Conservation (phyloP, 495 filamentous ascomycete species). For the Neurospora sp. region DNA sequence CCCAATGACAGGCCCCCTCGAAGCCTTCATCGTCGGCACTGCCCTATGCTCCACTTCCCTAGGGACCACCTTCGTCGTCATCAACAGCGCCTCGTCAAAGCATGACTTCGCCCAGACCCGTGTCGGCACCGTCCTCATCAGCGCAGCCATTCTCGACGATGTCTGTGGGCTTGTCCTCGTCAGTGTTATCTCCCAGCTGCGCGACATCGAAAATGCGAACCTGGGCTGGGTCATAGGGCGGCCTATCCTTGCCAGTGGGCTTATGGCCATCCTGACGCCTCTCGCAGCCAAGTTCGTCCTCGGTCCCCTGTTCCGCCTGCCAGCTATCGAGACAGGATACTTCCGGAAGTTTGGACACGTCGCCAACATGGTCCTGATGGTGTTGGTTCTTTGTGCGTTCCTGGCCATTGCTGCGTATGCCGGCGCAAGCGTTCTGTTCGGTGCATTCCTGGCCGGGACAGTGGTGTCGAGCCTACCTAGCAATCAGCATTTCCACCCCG, state of each 20-base stretch:
- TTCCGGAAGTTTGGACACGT: constrained; percentile 1
- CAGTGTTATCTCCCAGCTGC: constrained; percentile 47
- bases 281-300: constrained; percentile 6
- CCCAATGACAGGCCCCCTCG: constrained; percentile 30
- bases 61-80: constrained; percentile 69
- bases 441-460: constrained; percentile 59
- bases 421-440: constrained; percentile 60
- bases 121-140: constrained; percentile 58
- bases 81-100: constrained; percentile 37
- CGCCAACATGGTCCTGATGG: constrained; percentile 12
- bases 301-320: constrained; percentile 8
- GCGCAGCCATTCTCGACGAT: constrained; percentile 77
- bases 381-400: constrained; percentile 11
- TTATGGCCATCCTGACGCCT: constrained; percentile 18
- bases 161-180: constrained; percentile 75
- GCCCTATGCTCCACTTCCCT: constrained; percentile 68
- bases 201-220: constrained; percentile 11
- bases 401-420: constrained; percentile 27
- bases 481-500: not conserved
- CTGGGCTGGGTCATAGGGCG: constrained; percentile 22
- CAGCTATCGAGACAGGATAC: not conserved
- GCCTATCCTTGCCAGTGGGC: constrained; percentile 15
- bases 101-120: constrained; percentile 46
- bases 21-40: constrained; percentile 67
- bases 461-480: constrained; percentile 30